Base-by-base conservation (phyloP, 495 filamentous ascomycete genomes). In the Lophium mytilinum region DNA sequence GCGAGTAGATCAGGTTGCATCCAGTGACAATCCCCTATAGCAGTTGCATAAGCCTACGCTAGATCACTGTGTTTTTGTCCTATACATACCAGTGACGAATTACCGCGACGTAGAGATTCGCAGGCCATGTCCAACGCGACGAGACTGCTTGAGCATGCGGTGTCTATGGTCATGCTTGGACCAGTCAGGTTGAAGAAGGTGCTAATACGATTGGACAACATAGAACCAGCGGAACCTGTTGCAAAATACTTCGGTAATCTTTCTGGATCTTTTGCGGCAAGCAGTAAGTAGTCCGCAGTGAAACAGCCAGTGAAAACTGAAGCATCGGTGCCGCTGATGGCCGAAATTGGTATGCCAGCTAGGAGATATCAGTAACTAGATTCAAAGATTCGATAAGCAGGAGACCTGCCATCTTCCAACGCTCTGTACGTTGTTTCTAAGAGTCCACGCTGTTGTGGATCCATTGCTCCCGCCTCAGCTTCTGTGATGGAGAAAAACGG, bases 1-100 rank as follows among this genome's bases (percentile, higher is more conserved):
- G 55, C 11, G 10, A 21, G 11, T 51, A 10, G 48, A 81, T 84
- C 15, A 86, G 62, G 39, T 59, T 53, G n/a, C 9, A 6, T 4
- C 56, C 56, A 7, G 11, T 50, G 18, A 59, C 56, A n/a, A 59
- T 43, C 11, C 17, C 24, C 18, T 5, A 12, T 18, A 45, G 37
- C 24, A 30, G 24, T 30, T 30, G 24, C 24, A 30, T 30, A 30
- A 30, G 24, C 24, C 24, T 30, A 30, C 6, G 24, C 2, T 30
- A 30, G 24, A 30, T 30, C 3, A 2, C 6, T 30, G 24, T 30
- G 6, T 3, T 30, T 30, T 3, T 30, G 2, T 30, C 24, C 24
- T 30, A 6, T 30, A 30, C 24, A 6, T 30, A 9, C 45, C 17
- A 8, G 15, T 24, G 15, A 9, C 4, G 18, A 30, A 12, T 56